These are phyloP conservation scores for Rhizodiscina lignyota DNA, from an alignment of 495 filamentous ascomycete genomes.

Conservation along the genomic window DNA sequence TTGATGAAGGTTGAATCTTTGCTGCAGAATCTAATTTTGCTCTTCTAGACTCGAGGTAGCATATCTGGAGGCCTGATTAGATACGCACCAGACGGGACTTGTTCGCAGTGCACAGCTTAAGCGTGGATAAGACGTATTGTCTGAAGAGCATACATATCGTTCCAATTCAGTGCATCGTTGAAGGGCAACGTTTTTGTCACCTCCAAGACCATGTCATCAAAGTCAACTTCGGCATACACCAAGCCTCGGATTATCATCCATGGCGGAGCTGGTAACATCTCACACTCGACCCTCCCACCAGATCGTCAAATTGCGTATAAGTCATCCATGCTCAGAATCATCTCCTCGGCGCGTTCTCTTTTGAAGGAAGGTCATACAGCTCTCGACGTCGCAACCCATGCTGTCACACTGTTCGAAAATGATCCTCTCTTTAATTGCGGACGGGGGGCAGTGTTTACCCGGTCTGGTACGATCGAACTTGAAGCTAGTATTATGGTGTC, in stretches of 20 bases:
- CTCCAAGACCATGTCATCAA: too few relatives aligned
- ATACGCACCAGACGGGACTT: too few relatives aligned
- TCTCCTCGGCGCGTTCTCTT: conserved; percentile 27
- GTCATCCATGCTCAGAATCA: conserved; percentile 43
- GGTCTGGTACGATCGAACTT: conserved; percentile 66
- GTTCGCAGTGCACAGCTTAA: too few relatives aligned
- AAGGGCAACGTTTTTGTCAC: too few relatives aligned
- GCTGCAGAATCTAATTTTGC: too few relatives aligned
- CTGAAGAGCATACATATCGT: too few relatives aligned
- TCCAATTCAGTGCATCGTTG: too few relatives aligned
- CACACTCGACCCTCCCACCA: conserved; percentile 45
- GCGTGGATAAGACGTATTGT: too few relatives aligned
- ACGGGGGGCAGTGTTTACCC: conserved; percentile 73
- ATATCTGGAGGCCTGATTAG: too few relatives aligned
- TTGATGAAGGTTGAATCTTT: too few relatives aligned
- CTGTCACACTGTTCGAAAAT: conserved; percentile 64
- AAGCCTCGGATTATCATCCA: conserved; percentile 68
- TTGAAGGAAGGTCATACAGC: conserved; percentile 31
- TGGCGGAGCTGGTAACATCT: conserved; percentile 74
- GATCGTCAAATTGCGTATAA: conserved; percentile 42
- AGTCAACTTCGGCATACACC: conserved; percentile 9
- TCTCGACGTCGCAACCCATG: conserved; percentile 57
- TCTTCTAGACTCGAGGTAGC: too few relatives aligned
- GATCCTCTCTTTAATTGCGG: conserved; percentile 75
- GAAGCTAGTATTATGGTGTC: conserved; percentile 87